Conservation (phyloP, 192 early-diverging fungal species). For the Linnemannia zychae region DNA sequence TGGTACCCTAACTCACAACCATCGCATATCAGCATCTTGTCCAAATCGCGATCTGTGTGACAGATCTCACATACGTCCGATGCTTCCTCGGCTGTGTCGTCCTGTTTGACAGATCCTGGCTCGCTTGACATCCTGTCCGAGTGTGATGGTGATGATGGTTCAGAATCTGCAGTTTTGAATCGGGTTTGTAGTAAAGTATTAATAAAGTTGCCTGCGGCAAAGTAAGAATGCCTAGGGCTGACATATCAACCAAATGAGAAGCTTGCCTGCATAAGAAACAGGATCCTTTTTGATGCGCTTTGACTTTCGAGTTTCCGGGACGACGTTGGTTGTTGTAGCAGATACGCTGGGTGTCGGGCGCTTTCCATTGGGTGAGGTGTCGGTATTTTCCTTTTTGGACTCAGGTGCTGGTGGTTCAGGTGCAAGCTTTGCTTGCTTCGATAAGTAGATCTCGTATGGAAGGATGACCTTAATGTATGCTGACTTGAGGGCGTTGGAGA, state of each 20-base stretch:
- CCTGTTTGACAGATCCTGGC: conserved; percentile 52
- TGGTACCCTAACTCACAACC: conserved; percentile 90
- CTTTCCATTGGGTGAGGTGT: conserved; percentile 17
- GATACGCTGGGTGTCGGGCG: neutral
- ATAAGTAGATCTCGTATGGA: conserved; percentile 78
- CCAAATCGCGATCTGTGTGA: conserved; percentile 58
- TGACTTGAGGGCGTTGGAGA: conserved; percentile 80
- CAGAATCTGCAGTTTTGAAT: conserved; percentile 18
- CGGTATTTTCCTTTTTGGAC: conserved; percentile 11
- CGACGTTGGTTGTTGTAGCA: neutral
- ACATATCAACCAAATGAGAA: neutral
- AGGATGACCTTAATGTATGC: conserved; percentile 76
- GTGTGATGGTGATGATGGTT: conserved; percentile 44
- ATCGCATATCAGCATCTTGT: conserved; percentile 87
- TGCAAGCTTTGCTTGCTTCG: conserved; percentile 57
- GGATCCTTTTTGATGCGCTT: conserved; percentile 55
- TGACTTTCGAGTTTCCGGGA: conserved; percentile 38
- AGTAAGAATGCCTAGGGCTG: neutral
- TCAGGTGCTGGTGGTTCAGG: conserved; percentile 16
- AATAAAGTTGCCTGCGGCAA: neutral
- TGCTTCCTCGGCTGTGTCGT: conserved; percentile 69
- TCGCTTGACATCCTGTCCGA: conserved; percentile 51
- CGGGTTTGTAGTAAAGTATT: neutral
- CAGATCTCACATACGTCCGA: conserved; percentile 63
- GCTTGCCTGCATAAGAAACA: conserved; percentile 47